A percentile compares a stretch with the other conserved stretches of the same genome.
These are phyloP conservation scores for Acanthochlamys bracteata DNA, from an alignment of 106 monocot species.

Conservation along the genomic window DNA sequence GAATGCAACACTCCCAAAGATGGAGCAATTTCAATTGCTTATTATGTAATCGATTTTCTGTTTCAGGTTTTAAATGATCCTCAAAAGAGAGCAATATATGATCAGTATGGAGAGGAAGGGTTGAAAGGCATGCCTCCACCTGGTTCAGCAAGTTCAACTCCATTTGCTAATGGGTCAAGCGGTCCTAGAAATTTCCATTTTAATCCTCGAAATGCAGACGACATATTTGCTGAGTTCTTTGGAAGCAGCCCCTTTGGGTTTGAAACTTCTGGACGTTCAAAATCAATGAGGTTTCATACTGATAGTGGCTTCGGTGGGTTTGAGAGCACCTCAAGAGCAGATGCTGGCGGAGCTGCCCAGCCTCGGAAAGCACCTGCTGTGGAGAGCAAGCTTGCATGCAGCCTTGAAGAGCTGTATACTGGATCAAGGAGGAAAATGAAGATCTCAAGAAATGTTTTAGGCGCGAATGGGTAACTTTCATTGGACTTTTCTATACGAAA, in stretches of 20 bases:
- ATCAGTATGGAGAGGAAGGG: slow-evolving; percentile 55
- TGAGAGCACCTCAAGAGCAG: slow-evolving; percentile 6
- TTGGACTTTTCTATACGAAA: background rate
- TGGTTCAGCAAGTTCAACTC: slow-evolving; percentile 34
- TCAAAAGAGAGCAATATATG: slow-evolving; percentile 48
- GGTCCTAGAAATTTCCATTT: slow-evolving; percentile 35
- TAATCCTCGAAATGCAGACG: slow-evolving; percentile 57
- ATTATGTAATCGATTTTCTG: background rate
- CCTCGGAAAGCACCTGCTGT: slow-evolving; percentile 42
- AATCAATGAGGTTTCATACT: slow-evolving; percentile 45
- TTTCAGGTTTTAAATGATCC: slow-evolving; percentile 40
- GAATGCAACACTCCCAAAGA: too few relatives aligned
- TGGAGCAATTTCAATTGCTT: background rate
- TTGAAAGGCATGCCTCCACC: slow-evolving; percentile 50
- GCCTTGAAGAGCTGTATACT: slow-evolving; percentile 73
- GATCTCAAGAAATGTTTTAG: slow-evolving; percentile 55
- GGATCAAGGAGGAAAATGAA: slow-evolving; percentile 88
- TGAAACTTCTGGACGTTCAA: slow-evolving; percentile 28
- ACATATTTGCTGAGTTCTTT: slow-evolving; percentile 68
- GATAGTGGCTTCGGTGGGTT: slow-evolving; percentile 27
- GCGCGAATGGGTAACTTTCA: slow-evolving; percentile 47
- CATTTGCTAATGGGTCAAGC: slow-evolving; percentile 16
- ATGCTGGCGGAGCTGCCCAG: slow-evolving; percentile 12
- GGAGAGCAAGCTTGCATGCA: slow-evolving; percentile 70
- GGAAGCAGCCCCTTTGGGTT: slow-evolving; percentile 37